Evolutionary conservation across 2,329 filamentous ascomycete genomes (phyloP), one percentile per base, ranked within the genome.

Genomic region (Fusarium austroafricanum): DNA sequence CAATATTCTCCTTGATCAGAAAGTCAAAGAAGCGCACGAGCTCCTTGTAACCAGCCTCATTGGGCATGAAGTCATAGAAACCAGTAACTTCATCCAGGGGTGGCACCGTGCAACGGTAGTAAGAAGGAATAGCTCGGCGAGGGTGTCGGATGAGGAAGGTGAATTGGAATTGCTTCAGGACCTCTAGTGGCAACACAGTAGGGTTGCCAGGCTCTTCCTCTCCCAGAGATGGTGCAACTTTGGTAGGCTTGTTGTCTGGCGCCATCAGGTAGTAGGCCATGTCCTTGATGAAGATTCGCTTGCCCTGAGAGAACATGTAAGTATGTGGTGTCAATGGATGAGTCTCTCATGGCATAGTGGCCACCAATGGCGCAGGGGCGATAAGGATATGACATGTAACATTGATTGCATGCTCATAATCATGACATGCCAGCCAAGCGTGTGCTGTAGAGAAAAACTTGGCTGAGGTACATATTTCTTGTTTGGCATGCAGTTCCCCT

Each of bases 101-200:
- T 15, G 96, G 94, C 54, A 97, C 87, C 49, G 93, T 97, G 86
- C 95, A 98, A 72, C 95, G 91, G 85, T 91, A 97, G 83, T 95
- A 98, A 45, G 93, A 97, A 10, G 96, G 96, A 69, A 98, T 94
- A 73, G 92, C 92, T 76, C 89, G 89, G 73, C 93, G 89, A n/a
- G 96, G 96, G 78, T 98, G 94, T 58, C 96, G 94, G 83, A 99
- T 98, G 67, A 98, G 86, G 81, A 99, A 98, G 21, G 94, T 93
- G 82, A 95, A 98, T 80, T 97, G 94, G 81, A 97, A 98, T 70
- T 89, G 85, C 75, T 89, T 86, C 59, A 98, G 84, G 61, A 93
- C 82, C 29, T 89, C 87, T 28, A 87, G 81, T 4, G 96, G 96
- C 50, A 98, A 82, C 26, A 96, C 90, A 2, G 94, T 97, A 2